phyloP scores from a whole-genome alignment of 257 asterid genomes.

The Salvia rosmarinus region DNA sequence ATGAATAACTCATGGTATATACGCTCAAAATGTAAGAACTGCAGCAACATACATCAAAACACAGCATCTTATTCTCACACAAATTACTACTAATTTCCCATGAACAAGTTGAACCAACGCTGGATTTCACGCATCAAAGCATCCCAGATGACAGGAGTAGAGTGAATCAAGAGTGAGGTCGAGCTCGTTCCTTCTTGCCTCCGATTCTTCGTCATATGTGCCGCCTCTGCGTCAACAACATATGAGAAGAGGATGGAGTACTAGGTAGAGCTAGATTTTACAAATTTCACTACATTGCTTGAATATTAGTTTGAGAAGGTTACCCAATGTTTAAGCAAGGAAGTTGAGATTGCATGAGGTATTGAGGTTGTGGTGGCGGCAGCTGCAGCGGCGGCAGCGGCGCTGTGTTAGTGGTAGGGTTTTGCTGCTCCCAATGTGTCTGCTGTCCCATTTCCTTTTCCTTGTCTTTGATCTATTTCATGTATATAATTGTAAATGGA shows the following conservation, averaged over 20 bases:
- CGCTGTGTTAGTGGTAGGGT: constrained; percentile 41
- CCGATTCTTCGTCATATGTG: constrained; percentile 51
- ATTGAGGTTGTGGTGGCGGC: constrained; percentile 35
- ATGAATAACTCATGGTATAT: not conserved
- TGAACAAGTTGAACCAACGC: not conserved
- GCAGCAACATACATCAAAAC: not conserved
- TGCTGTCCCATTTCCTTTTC: constrained; percentile 61
- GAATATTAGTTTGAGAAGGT: not conserved
- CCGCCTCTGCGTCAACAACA: constrained; percentile 46
- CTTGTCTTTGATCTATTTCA: constrained; percentile 67
- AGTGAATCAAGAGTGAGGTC: constrained; percentile 85
- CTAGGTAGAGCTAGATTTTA: too few relatives aligned
- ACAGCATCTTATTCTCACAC: constrained; percentile 39
- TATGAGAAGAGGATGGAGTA: not conserved
- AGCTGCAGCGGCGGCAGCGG: constrained; percentile 35
- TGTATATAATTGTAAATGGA: not conserved
- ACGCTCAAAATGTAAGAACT: constrained; percentile 22
- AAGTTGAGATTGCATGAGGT: constrained; percentile 46
- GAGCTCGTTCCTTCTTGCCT: constrained; percentile 68
- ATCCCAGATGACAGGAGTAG: constrained; percentile 75
- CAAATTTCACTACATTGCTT: too few relatives aligned
- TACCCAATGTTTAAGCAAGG: constrained; percentile 69
- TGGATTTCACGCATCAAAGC: constrained; percentile 54
- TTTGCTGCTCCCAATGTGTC: constrained; percentile 59
- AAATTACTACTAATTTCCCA: not conserved